Evolutionary conservation across 2,329 filamentous ascomycete species (phyloP).

Genomic region (Aspergillus terreus): DNA sequence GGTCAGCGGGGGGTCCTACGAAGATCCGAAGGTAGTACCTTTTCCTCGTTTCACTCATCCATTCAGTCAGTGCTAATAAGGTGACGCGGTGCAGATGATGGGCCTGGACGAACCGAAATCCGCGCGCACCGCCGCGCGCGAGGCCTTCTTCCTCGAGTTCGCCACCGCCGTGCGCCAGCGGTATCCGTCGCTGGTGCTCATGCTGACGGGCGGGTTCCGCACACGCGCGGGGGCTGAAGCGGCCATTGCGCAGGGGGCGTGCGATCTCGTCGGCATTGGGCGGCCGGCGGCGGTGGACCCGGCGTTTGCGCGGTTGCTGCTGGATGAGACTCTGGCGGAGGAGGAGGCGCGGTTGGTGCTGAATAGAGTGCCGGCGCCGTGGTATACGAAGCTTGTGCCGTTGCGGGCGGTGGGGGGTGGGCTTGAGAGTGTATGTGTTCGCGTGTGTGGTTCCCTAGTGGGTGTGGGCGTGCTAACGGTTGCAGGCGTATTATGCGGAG

Average conservation of each 20-base stretch:
- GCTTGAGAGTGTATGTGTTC: slow-evolving; percentile 28
- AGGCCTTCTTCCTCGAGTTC: slow-evolving; percentile 68
- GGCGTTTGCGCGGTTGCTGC: slow-evolving; percentile 33
- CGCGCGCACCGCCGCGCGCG: slow-evolving; percentile 51
- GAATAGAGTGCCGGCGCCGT: slow-evolving; percentile 23
- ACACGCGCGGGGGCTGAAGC: slow-evolving; percentile 49
- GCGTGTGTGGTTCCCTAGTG: not conserved
- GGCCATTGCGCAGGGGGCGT: slow-evolving; percentile 45
- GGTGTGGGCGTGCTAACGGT: not conserved
- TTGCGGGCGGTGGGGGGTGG: slow-evolving; percentile 26
- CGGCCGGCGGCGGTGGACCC: slow-evolving; percentile 46
- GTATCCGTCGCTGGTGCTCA: slow-evolving; percentile 46
- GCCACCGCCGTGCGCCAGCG: slow-evolving; percentile 49
- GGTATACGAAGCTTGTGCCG: slow-evolving; percentile 20
- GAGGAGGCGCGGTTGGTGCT: slow-evolving; percentile 22
- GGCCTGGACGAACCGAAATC: slow-evolving; percentile 16
- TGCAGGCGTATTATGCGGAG: slow-evolving; percentile 20
- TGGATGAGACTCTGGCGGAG: slow-evolving; percentile 26
- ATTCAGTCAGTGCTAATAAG: too few relatives aligned
- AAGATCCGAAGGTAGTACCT: slow-evolving; percentile 46
- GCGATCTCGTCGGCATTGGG: slow-evolving; percentile 50
- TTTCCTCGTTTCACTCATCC: slow-evolving; percentile 2
- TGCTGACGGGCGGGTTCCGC: slow-evolving; percentile 63
- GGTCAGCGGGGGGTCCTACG: slow-evolving; percentile 61
- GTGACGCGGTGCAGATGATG: slow-evolving; percentile 26